Conservation (phyloP, 345 rosid genomes). For the Euclidium syriacum region DNA sequence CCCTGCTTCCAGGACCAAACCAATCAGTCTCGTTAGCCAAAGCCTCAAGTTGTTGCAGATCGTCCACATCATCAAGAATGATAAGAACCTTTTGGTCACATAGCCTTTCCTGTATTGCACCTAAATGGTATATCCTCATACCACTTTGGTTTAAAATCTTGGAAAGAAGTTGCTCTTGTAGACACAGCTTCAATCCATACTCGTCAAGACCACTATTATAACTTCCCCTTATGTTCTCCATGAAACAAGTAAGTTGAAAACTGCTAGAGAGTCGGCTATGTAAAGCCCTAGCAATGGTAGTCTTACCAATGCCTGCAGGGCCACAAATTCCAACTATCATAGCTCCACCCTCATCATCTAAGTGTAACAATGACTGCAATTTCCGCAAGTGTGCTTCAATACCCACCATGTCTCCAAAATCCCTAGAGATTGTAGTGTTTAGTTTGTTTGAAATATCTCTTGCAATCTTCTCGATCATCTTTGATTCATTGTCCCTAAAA, state of each 20-base stretch:
- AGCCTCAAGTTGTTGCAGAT: not conserved
- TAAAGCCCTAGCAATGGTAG: too few species aligned
- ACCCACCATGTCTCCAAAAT: too few species aligned
- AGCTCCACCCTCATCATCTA: not conserved
- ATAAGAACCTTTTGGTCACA: not conserved
- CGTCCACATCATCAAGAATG: conserved; percentile 7
- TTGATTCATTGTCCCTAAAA: too few species aligned
- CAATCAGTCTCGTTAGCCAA: not conserved
- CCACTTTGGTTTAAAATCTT: too few species aligned
- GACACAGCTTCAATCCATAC: too few species aligned
- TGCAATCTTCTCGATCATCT: too few species aligned
- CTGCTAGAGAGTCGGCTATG: not conserved
- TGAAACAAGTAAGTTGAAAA: not conserved
- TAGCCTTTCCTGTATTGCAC: not conserved
- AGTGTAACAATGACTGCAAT: not conserved
- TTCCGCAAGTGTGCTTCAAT: not conserved
- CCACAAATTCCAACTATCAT: not conserved
- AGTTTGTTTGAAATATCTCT: too few species aligned
- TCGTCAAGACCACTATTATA: too few species aligned
- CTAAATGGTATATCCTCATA: not conserved
- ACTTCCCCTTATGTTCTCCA: not conserved
- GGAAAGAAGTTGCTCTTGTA: too few species aligned
- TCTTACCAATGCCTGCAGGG: not conserved
- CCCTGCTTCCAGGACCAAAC: conserved; percentile 5
- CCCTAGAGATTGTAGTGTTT: too few species aligned